These are phyloP conservation scores for Coniophora puteana DNA, from an alignment of 1,284 basidiomycete species.

Conservation along the genomic window DNA sequence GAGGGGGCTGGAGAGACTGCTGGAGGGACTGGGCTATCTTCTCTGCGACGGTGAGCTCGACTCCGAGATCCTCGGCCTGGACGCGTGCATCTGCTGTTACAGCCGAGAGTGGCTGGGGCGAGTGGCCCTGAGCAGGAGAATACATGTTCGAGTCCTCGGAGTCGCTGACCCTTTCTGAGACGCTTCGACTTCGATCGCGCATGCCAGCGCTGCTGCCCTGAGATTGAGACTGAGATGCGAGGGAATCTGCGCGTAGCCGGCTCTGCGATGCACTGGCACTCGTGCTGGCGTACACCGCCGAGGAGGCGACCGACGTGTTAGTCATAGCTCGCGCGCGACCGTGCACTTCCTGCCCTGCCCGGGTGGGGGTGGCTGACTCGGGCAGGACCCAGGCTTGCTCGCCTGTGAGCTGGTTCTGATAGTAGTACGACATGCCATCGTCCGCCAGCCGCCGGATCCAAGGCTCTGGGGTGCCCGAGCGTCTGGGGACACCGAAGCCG, in stretches of 20 bases:
- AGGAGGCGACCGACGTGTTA: conserved; percentile 29
- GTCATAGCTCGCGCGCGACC: conserved; percentile 29
- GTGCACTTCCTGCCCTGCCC: no score
- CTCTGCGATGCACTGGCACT: conserved; percentile 24
- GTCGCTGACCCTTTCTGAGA: conserved; percentile 51
- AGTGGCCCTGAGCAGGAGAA: conserved; percentile 43
- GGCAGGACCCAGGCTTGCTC: conserved; percentile 67
- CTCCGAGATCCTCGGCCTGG: conserved; percentile 23
- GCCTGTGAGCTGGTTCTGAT: conserved; percentile 71
- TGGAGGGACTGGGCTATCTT: conserved; percentile 64
- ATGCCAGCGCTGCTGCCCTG: no score
- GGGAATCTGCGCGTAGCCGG: conserved; percentile 34
- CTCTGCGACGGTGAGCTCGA: conserved; percentile 62
- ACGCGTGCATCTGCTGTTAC: conserved; percentile 32
- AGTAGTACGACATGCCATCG: conserved; percentile 82
- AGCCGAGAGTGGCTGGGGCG: no score
- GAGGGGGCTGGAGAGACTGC: conserved; percentile 51
- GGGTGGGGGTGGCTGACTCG: conserved; percentile 26
- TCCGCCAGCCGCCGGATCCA: conserved; percentile 81
- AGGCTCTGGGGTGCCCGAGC: conserved; percentile 64
- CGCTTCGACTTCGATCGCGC: conserved; percentile 28
- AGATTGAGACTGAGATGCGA: conserved; percentile 16
- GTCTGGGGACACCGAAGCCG: conserved; percentile 59
- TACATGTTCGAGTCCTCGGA: conserved; percentile 77
- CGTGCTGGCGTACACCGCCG: conserved; percentile 18